Conservation (phyloP, 2,329 filamentous ascomycete genomes). For the Periglandula ipomoeae region DNA sequence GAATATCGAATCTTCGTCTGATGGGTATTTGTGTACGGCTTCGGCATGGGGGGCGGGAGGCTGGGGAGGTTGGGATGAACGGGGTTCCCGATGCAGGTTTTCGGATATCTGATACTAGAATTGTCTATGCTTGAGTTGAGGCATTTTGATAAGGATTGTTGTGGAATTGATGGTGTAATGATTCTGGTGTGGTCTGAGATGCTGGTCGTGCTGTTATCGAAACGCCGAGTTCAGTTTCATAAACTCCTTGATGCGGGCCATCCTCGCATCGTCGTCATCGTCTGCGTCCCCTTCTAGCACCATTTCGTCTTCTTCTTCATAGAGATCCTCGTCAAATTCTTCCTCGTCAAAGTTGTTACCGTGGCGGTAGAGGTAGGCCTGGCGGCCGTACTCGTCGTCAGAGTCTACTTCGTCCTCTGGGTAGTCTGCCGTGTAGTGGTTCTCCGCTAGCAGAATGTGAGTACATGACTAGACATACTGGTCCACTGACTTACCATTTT, state of each 20-base stretch:
- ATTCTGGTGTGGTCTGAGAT: not conserved
- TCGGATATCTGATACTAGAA: too few relatives aligned
- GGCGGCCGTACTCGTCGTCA: slow-evolving; percentile 45
- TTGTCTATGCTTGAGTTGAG: too few relatives aligned
- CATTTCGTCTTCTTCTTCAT: slow-evolving; percentile 28
- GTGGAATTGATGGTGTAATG: too few relatives aligned
- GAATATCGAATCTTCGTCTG: not conserved
- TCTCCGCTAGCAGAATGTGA: slow-evolving; percentile 46
- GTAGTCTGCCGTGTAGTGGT: slow-evolving; percentile 72
- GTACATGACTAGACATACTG: too few relatives aligned
- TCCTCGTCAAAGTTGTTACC: slow-evolving; percentile 46
- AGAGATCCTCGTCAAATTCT: slow-evolving; percentile 37
- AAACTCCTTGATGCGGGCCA: slow-evolving; percentile 29
- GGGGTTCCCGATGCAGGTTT: not conserved
- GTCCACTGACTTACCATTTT: slow-evolving; percentile 51
- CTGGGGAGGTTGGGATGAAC: not conserved
- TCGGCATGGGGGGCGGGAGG: too few relatives aligned
- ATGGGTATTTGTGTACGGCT: too few relatives aligned
- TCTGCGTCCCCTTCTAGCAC: slow-evolving; percentile 28
- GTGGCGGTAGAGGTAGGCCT: slow-evolving; percentile 46
- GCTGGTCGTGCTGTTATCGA: not conserved
- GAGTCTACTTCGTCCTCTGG: slow-evolving; percentile 70
- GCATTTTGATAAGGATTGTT: too few relatives aligned
- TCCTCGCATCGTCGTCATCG: slow-evolving; percentile 25
- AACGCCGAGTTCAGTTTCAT: slow-evolving; percentile 24